phyloP scores from a whole-genome alignment of 2,329 filamentous ascomycete genomes.

The Davidsoniella neocaledoniae region DNA sequence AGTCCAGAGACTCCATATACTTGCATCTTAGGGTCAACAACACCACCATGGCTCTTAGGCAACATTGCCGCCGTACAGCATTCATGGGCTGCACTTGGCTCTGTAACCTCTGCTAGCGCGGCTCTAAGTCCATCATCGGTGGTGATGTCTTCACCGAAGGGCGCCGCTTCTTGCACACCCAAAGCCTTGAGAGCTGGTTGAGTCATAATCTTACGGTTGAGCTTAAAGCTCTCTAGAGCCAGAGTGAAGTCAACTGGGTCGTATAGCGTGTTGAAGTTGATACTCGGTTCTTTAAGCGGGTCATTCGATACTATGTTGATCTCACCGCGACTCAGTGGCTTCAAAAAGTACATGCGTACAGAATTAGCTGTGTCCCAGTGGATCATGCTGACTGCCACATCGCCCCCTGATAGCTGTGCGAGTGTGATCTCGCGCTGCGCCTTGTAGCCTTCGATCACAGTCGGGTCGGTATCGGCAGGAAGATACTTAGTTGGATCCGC shows the following conservation, averaged over 20 bases:
- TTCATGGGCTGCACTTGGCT: conserved; percentile 11
- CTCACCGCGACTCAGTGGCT: conserved; percentile 24
- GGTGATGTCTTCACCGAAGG: conserved; percentile 16
- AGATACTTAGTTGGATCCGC: conserved; percentile 22
- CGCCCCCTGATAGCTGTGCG: conserved; percentile 17
- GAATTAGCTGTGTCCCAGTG: conserved; percentile 20
- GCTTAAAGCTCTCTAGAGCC: conserved; percentile 17
- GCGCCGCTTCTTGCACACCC: conserved; percentile 17
- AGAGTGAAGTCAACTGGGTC: conserved; percentile 24
- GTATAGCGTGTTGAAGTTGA: conserved; percentile 24
- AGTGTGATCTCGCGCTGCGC: conserved; percentile 21
- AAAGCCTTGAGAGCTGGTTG: conserved; percentile 19
- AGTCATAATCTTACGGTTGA: conserved; percentile 21
- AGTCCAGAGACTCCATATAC: conserved; percentile 17
- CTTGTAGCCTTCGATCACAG: conserved; percentile 23
- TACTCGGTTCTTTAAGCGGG: conserved; percentile 19
- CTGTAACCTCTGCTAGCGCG: conserved; percentile 12
- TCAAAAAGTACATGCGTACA: conserved; percentile 20
- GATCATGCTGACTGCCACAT: conserved; percentile 18
- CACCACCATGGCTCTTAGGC: conserved; percentile 24
- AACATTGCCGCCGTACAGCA: conserved; percentile 22
- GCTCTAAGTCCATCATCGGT: conserved; percentile 17
- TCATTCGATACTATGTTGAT: conserved; percentile 22
- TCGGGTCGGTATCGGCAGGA: conserved; percentile 19
- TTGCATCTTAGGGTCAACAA: conserved; percentile 17